These are phyloP conservation scores for Viola pubescens DNA, from an alignment of 441 rosid genomes.

Conservation along the genomic window DNA sequence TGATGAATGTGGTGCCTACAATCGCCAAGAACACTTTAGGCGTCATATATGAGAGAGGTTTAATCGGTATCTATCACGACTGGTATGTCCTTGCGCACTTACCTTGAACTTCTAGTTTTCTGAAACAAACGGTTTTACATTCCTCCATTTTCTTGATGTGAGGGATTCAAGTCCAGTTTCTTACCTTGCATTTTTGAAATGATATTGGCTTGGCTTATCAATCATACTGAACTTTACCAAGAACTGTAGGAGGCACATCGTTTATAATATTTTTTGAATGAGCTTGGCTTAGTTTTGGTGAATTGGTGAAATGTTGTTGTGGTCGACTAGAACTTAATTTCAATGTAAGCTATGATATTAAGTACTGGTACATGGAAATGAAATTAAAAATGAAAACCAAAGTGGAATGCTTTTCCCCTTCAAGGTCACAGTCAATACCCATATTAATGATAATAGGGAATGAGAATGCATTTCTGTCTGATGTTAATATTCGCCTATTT, in stretches of 20 bases:
- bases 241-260: neutral
- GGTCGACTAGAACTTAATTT: too few species aligned
- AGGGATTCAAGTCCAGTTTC: neutral
- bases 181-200: neutral
- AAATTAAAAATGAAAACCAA: too few species aligned
- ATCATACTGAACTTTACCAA: neutral
- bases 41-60: conserved; percentile 80
- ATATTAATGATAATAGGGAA: neutral
- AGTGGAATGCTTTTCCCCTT: too few species aligned
- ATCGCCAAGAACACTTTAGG: conserved; percentile 67
- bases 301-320: too few species aligned
- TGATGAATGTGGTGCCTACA: conserved; percentile 89
- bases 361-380: neutral
- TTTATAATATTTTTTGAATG: neutral
- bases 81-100: conserved; percentile 41
- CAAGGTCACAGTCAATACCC: too few species aligned
- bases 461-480: neutral
- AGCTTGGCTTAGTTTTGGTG: neutral
- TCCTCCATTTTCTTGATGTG: neutral
- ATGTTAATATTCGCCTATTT: neutral
- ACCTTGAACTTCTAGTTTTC: neutral
- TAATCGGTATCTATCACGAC: conserved; percentile 87
- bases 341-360: too few species aligned
- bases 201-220: neutral
- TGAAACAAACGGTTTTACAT: neutral